Conservation (phyloP, 805 yeast species). For the Lipomyces orientalis region DNA sequence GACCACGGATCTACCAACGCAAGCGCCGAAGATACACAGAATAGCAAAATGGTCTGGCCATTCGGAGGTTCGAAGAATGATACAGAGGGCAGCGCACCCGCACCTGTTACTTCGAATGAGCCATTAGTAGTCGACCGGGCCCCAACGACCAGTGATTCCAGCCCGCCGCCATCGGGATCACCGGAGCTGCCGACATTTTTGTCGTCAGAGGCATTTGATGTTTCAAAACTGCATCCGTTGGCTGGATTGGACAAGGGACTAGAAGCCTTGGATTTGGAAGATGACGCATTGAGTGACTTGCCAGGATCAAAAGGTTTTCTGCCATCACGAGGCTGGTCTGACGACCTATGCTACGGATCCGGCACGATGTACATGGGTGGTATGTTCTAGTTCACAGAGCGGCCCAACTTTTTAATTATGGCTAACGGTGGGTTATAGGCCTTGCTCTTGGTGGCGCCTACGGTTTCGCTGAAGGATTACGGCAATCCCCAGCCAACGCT, state of each 20-base stretch:
- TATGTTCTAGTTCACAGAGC: slow-evolving; percentile 5
- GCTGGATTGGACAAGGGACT: slow-evolving; percentile 48
- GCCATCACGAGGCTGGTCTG: slow-evolving; percentile 98
- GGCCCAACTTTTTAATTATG: not conserved
- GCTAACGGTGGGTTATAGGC: slow-evolving; percentile 48
- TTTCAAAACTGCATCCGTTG: slow-evolving; percentile 38
- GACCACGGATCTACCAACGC: not conserved
- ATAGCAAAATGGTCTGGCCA: slow-evolving; percentile 25
- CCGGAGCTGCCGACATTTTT: slow-evolving; percentile 24
- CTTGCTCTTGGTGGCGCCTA: slow-evolving; percentile 87
- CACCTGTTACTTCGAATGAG: not conserved
- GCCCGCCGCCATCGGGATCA: not conserved
- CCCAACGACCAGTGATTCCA: not conserved
- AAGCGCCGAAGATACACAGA: not conserved
- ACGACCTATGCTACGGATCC: slow-evolving; percentile 96
- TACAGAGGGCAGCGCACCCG: not conserved
- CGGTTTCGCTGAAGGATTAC: slow-evolving; percentile 87
- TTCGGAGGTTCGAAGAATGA: slow-evolving; percentile 13
- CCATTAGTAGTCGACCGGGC: not conserved
- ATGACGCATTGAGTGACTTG: slow-evolving; percentile 71
- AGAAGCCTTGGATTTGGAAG: slow-evolving; percentile 88
- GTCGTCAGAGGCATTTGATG: slow-evolving; percentile 28
- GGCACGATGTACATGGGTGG: slow-evolving; percentile 85
- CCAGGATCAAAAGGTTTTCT: slow-evolving; percentile 90
- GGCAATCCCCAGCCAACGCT: slow-evolving; percentile 73